Evolutionary conservation across 352 stramenopile species (phyloP).

Genomic region (Globisporangium spiculum): DNA sequence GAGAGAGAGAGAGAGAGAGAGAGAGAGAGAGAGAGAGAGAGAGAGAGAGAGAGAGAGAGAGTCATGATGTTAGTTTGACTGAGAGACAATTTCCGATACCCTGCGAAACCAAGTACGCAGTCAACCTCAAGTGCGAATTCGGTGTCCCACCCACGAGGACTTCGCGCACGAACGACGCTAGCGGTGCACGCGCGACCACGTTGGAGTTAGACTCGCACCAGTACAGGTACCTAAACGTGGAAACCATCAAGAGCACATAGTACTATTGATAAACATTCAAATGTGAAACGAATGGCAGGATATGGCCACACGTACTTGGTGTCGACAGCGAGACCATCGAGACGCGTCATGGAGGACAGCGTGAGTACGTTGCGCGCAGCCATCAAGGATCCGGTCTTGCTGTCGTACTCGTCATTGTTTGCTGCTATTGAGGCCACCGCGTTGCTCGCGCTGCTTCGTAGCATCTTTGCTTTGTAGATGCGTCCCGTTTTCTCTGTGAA

Average conservation of each 20-base stretch:
- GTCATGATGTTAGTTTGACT: no score
- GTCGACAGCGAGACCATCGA: constrained; percentile 65
- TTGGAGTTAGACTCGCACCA: constrained; percentile 75
- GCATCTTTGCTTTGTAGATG: constrained; percentile 33
- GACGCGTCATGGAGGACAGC: constrained; percentile 37
- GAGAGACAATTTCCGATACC: neutral
- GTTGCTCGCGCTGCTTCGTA: constrained; percentile 13
- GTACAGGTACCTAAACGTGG: constrained; percentile 46
- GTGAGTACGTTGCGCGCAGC: constrained; percentile 33
- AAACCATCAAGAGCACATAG: neutral
- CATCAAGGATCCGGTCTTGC: constrained; percentile 18
- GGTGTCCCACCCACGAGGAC: constrained; percentile 50
- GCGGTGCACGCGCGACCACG: constrained; percentile 41
- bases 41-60: neutral
- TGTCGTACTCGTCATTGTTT: constrained; percentile 9
- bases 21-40: no score
- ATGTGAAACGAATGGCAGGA: neutral
- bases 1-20: no score
- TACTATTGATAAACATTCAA: neutral
- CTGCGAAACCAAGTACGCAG: neutral
- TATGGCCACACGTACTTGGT: constrained; percentile 25
- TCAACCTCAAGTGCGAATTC: constrained; percentile 51
- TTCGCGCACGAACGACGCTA: constrained; percentile 41
- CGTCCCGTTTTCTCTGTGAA: constrained; percentile 74
- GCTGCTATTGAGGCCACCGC: neutral